Conservation (phyloP, 371 early-diverging fungal genomes). For the Neoconidiobolus thromboides region DNA sequence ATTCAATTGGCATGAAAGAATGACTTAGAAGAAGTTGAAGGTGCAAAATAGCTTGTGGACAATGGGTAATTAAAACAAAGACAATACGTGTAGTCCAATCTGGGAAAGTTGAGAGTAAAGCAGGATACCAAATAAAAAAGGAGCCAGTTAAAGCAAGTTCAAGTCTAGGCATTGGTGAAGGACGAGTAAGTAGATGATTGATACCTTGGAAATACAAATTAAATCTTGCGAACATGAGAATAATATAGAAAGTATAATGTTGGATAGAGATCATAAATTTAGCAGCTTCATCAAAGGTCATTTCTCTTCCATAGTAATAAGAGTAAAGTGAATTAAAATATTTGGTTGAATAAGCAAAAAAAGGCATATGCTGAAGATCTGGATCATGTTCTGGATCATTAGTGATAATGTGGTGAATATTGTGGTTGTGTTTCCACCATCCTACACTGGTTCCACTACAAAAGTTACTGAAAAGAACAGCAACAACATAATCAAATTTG, state of each 20-base stretch:
- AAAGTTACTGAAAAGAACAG: constrained; percentile 59
- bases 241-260: constrained; percentile 67
- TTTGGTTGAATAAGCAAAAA: constrained; percentile 69
- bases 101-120: constrained; percentile 44
- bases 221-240: constrained; percentile 77
- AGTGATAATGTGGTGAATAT: constrained; percentile 84
- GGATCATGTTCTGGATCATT: constrained; percentile 86
- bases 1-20: constrained; percentile 85
- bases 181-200: constrained; percentile 31
- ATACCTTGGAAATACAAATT: constrained; percentile 72
- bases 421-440: constrained; percentile 94
- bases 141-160: constrained; percentile 47
- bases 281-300: constrained; percentile 60
- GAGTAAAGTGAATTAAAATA: constrained; percentile 71
- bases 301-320: constrained; percentile 68
- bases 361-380: constrained; percentile 92
- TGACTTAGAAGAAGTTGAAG: constrained; percentile 90
- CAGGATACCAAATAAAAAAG: constrained; percentile 67
- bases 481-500: constrained; percentile 56
- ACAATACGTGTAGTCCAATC: constrained; percentile 33
- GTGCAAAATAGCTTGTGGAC: constrained; percentile 69
- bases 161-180: constrained; percentile 43
- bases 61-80: constrained; percentile 61
- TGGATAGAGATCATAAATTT: constrained; percentile 57
- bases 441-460: constrained; percentile 77